phyloP scores from a whole-genome alignment of 1,284 basidiomycete genomes.

The Phellinidium pouzarii region DNA sequence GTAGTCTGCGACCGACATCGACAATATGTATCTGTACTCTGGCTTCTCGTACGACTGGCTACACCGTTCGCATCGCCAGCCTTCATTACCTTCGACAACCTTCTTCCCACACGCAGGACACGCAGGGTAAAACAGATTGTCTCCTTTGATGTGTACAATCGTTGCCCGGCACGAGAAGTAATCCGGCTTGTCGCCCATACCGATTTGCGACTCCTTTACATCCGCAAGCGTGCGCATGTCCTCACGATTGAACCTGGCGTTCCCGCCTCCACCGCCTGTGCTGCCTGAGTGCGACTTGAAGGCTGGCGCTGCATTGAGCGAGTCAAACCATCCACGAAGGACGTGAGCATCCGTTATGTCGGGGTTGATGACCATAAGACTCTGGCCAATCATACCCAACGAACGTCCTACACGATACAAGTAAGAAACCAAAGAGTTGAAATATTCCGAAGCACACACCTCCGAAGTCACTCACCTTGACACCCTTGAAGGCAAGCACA shows the following conservation, averaged over 20 bases:
- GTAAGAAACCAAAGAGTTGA: neutral
- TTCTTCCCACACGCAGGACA: constrained; percentile 95
- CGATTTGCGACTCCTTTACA: constrained; percentile 76
- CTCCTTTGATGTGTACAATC: constrained; percentile 84
- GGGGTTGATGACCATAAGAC: constrained; percentile 79
- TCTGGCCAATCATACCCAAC: constrained; percentile 64
- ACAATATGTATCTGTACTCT: constrained; percentile 87
- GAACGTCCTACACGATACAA: constrained; percentile 54
- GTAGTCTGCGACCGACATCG: constrained; percentile 85
- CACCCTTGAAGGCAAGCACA: constrained; percentile 91
- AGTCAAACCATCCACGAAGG: constrained; percentile 88
- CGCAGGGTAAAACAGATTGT: constrained; percentile 87
- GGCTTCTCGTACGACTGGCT: constrained; percentile 68
- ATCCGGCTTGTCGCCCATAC: constrained; percentile 74
- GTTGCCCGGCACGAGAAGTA: constrained; percentile 83
- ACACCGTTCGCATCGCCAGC: constrained; percentile 95
- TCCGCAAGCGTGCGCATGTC: constrained; percentile 76
- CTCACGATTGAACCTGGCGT: constrained; percentile 52
- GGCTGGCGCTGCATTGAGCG: constrained; percentile 48
- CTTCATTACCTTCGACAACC: constrained; percentile 61
- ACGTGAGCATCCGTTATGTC: constrained; percentile 83
- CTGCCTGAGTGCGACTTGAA: constrained; percentile 69
- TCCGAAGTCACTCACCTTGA: constrained; percentile 92
- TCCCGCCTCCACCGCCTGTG: constrained; percentile 33
- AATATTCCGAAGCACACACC: constrained; percentile 38